These are phyloP conservation scores for Lactifluus echinatus DNA, from an alignment of 768 basidiomycete species.

Conservation along the genomic window DNA sequence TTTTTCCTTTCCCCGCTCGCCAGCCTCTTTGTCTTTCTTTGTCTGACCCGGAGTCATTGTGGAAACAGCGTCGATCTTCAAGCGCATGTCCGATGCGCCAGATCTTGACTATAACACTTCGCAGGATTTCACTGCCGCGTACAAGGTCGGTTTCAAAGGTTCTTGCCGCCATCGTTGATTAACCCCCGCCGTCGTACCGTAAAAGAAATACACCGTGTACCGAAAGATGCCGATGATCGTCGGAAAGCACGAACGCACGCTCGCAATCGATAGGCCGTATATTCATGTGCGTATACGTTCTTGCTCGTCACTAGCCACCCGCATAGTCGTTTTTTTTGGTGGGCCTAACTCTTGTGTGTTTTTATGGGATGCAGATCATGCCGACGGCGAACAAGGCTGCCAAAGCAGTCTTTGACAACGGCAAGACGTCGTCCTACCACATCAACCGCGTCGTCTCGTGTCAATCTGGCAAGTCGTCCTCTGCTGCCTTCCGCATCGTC, in stretches of 20 bases:
- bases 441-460: conserved; percentile 79
- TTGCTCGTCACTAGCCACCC: not conserved
- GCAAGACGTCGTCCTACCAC: conserved; percentile 88
- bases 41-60: not conserved
- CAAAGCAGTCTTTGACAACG: conserved; percentile 79
- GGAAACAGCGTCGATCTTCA: conserved; percentile 86
- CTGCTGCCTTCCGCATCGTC: conserved; percentile 76
- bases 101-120: conserved; percentile 43
- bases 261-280: conserved; percentile 94
- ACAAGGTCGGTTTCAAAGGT: conserved; percentile 51
- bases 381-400: conserved; percentile 63
- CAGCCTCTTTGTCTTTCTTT: not conserved
- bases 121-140: conserved; percentile 76
- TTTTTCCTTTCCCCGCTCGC: not conserved
- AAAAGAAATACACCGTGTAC: conserved; percentile 82
- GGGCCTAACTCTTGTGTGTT: not conserved
- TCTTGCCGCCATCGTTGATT: not conserved
- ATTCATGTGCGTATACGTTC: conserved; percentile 55
- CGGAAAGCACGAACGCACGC: conserved; percentile 77
- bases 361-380: conserved; percentile 56
- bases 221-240: conserved; percentile 94
- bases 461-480: conserved; percentile 70
- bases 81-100: conserved; percentile 67
- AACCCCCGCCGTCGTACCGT: not conserved
- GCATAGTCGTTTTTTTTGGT: not conserved